Percentiles rank a stretch among this genome's conserved stretches.
Conservation (phyloP, 345 rosid species). For the Citrus hindsii region DNA sequence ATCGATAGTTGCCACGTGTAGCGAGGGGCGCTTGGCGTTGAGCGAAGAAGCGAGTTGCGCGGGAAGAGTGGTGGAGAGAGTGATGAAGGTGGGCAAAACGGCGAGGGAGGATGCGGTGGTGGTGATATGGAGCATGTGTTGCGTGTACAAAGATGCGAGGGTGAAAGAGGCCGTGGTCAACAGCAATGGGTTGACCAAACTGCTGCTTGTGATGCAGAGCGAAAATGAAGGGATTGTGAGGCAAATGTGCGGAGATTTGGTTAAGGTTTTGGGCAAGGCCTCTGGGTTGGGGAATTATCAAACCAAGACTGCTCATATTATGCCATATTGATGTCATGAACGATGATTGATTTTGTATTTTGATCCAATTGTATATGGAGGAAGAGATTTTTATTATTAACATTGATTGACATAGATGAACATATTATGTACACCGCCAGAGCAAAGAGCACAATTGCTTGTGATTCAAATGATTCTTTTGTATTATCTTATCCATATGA, state of each 20-base stretch:
- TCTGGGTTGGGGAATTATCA: slow-evolving; percentile 26
- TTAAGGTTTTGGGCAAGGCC: slow-evolving; percentile 38
- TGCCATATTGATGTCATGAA: slow-evolving; percentile 32
- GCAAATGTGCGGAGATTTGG: slow-evolving; percentile 43
- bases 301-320: slow-evolving; percentile 43
- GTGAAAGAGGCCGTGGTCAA: slow-evolving; percentile 34
- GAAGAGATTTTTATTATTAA: background rate
- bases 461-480: slow-evolving; percentile 4
- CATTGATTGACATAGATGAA: background rate
- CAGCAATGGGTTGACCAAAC: slow-evolving; percentile 39
- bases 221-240: slow-evolving; percentile 35
- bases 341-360: background rate
- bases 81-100: slow-evolving; percentile 31
- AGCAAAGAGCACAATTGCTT: background rate
- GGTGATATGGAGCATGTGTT: slow-evolving; percentile 50
- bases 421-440: background rate
- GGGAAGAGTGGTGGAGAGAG: slow-evolving; percentile 37
- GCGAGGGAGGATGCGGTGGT: slow-evolving; percentile 46
- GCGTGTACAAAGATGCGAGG: slow-evolving; percentile 31
- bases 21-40: slow-evolving; percentile 43
- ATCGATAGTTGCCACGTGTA: slow-evolving; percentile 23
- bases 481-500: background rate
- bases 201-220: slow-evolving; percentile 49
- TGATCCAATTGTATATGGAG: background rate
- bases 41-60: slow-evolving; percentile 34